Conservation (phyloP, 2,329 filamentous ascomycete genomes). For the Camillea tinctor region DNA sequence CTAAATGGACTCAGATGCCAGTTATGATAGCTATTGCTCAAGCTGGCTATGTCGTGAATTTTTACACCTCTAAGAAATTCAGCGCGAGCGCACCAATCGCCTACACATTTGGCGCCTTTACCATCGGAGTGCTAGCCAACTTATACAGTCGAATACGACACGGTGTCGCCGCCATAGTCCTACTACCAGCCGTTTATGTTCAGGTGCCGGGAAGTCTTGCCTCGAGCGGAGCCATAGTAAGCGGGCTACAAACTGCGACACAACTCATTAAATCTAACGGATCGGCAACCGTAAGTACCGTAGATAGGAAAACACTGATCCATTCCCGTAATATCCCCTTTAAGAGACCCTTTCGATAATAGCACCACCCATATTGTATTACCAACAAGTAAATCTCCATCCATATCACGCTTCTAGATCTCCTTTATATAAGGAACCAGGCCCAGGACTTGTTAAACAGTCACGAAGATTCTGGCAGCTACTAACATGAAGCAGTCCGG, state of each 20-base stretch:
- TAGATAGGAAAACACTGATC: background rate
- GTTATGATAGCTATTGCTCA: slow-evolving; percentile 74
- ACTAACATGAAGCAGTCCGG: slow-evolving; percentile 5
- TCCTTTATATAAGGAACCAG: background rate
- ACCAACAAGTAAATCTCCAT: background rate
- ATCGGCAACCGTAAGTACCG: slow-evolving; percentile 28
- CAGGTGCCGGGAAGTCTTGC: slow-evolving; percentile 64
- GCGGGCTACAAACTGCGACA: slow-evolving; percentile 57
- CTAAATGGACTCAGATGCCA: slow-evolving; percentile 74
- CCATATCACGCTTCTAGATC: background rate
- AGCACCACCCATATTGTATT: background rate
- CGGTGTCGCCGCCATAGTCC: slow-evolving; percentile 77
- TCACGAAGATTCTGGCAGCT: background rate
- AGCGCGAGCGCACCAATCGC: slow-evolving; percentile 70
- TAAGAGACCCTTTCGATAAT: background rate
- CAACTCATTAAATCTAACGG: slow-evolving; percentile 46
- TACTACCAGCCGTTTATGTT: slow-evolving; percentile 83
- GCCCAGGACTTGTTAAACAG: background rate
- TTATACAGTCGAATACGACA: slow-evolving; percentile 63
- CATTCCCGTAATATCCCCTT: background rate
- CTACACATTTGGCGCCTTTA: slow-evolving; percentile 74
- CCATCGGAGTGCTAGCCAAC: slow-evolving; percentile 76
- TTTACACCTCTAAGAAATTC: slow-evolving; percentile 67
- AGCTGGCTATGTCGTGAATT: slow-evolving; percentile 73
- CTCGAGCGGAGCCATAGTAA: slow-evolving; percentile 56